Percentiles rank a stretch among this genome's conserved stretches.
phyloP scores from a whole-genome alignment of 768 basidiomycete genomes.

The Asterophora lycoperdoides region DNA sequence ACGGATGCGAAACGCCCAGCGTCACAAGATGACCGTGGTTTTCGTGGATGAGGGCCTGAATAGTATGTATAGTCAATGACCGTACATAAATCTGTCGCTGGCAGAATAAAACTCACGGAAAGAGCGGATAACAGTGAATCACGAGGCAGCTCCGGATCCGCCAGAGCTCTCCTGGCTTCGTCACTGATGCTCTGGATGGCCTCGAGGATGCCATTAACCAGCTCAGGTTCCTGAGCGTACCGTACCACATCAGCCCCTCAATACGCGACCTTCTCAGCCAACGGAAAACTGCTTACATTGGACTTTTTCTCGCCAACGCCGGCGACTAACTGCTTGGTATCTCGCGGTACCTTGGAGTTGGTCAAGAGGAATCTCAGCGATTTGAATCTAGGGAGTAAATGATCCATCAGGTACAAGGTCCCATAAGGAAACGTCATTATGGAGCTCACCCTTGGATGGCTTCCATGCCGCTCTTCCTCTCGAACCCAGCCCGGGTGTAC shows the following conservation, averaged over 20 bases:
- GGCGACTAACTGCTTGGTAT: slow-evolving; percentile 92
- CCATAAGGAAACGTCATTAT: slow-evolving; percentile 6
- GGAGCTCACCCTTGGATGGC: slow-evolving; percentile 72
- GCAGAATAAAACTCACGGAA: slow-evolving; percentile 49
- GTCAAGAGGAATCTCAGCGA: slow-evolving; percentile 87
- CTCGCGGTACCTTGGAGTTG: slow-evolving; percentile 88
- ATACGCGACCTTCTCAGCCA: slow-evolving; percentile 3
- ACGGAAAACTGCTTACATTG: slow-evolving; percentile 37
- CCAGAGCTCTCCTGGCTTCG: slow-evolving; percentile 70
- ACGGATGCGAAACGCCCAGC: slow-evolving; percentile 88
- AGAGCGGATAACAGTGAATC: slow-evolving; percentile 59
- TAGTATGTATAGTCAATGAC: slow-evolving; percentile 14
- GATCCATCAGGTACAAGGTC: slow-evolving; percentile 14
- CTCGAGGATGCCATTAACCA: slow-evolving; percentile 70
- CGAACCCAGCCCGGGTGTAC: slow-evolving; percentile 80
- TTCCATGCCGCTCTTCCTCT: slow-evolving; percentile 78
- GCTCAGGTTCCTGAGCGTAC: slow-evolving; percentile 68
- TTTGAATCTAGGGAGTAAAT: slow-evolving; percentile 62
- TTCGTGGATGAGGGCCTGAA: slow-evolving; percentile 75
- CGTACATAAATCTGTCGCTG: background rate
- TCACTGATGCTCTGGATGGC: slow-evolving; percentile 84
- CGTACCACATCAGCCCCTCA: slow-evolving; percentile 8
- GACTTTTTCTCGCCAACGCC: slow-evolving; percentile 73
- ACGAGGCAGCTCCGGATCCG: slow-evolving; percentile 69
- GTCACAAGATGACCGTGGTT: slow-evolving; percentile 84